phyloP scores from a whole-genome alignment of 2,329 filamentous ascomycete genomes.

The Ophiostoma angusticollis region DNA sequence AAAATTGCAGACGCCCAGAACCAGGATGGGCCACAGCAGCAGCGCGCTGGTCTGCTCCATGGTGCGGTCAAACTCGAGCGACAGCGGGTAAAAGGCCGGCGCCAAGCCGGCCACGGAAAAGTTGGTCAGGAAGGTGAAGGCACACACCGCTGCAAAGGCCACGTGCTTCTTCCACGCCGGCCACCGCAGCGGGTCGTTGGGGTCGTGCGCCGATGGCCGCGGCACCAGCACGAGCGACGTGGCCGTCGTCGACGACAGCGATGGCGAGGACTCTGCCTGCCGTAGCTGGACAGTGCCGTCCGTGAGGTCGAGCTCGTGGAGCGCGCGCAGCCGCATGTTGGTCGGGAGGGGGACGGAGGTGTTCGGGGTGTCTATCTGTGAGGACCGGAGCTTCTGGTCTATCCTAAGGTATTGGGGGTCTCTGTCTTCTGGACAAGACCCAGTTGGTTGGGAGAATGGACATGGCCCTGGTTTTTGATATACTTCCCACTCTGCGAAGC shows the following conservation, averaged over 20 bases:
- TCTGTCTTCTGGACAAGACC: too few relatives aligned
- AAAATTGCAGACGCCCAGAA: slow-evolving; percentile 34
- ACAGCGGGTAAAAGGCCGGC: slow-evolving; percentile 31
- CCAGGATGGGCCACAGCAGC: slow-evolving; percentile 30
- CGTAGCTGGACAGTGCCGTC: slow-evolving; percentile 35
- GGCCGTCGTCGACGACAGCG: not conserved
- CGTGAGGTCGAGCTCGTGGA: slow-evolving; percentile 19
- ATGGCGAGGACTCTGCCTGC: slow-evolving; percentile 2
- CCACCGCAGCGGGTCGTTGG: slow-evolving; percentile 36
- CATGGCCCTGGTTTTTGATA: too few relatives aligned
- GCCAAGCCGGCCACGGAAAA: slow-evolving; percentile 31
- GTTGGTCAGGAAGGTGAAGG: slow-evolving; percentile 34
- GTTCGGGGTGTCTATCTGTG: too few relatives aligned
- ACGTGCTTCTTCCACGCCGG: slow-evolving; percentile 31
- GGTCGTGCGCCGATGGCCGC: slow-evolving; percentile 28
- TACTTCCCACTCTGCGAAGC: too few relatives aligned
- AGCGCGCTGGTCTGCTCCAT: slow-evolving; percentile 29
- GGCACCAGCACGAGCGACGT: slow-evolving; percentile 27
- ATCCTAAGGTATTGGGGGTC: too few relatives aligned
- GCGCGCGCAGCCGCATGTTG: slow-evolving; percentile 14
- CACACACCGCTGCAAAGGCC: slow-evolving; percentile 27
- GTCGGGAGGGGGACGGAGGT: not conserved
- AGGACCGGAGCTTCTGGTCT: too few relatives aligned
- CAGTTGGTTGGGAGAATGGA: too few relatives aligned
- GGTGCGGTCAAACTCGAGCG: slow-evolving; percentile 29